Conservation (phyloP, 1,284 basidiomycete species). For the Rhodotorula glutinis region DNA sequence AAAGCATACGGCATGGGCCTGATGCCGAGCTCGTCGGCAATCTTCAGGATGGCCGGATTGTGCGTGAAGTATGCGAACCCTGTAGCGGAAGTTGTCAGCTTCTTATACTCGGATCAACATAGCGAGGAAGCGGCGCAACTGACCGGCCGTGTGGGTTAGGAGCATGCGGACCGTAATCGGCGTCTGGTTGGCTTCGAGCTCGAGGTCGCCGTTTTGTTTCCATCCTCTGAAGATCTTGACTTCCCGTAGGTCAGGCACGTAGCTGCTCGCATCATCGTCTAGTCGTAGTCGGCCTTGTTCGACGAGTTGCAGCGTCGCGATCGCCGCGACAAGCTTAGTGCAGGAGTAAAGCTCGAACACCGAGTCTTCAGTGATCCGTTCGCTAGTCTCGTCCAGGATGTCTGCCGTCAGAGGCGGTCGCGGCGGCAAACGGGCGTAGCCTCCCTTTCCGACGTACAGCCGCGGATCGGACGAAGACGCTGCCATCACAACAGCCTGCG, state of each 20-base stretch:
- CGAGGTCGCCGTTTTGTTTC: not conserved
- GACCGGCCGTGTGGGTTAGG: constrained; percentile 18
- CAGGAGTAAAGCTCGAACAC: constrained; percentile 5
- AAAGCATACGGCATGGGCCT: not conserved
- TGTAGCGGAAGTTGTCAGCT: not conserved
- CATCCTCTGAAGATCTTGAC: constrained; percentile 14
- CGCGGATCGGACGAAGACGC: not conserved
- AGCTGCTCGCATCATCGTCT: constrained; percentile 16
- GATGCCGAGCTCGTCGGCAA: constrained; percentile 4
- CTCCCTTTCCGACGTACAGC: not conserved
- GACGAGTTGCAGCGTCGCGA: constrained; percentile 23
- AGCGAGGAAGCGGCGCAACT: not conserved
- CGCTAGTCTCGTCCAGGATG: not conserved
- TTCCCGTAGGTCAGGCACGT: constrained; percentile 11
- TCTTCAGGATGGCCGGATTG: not conserved
- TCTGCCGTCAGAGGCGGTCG: no score
- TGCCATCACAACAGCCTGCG: not conserved
- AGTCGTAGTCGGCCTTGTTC: constrained; percentile 25
- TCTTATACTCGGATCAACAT: no score
- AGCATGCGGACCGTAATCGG: constrained; percentile 15
- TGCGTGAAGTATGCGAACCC: constrained; percentile 8
- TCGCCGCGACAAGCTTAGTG: constrained; percentile 12
- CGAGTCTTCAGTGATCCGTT: not conserved
- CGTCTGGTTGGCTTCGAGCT: not conserved
- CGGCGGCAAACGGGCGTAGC: not conserved